phyloP scores from a whole-genome alignment of 371 early-diverging fungal species.

The Apophysomyces elegans region DNA sequence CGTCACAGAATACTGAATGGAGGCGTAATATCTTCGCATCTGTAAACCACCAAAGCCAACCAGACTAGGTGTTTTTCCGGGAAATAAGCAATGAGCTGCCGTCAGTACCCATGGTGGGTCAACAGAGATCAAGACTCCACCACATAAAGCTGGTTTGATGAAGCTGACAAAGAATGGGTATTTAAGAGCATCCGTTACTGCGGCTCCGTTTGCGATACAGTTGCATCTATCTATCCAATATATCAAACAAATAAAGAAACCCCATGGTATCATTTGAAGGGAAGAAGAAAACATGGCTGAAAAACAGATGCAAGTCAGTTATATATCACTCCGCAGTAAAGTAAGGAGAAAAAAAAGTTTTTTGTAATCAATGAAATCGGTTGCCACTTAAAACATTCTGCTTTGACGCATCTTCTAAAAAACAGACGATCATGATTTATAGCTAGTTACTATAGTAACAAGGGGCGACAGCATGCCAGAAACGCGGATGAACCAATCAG shows the following conservation, averaged over 20 bases:
- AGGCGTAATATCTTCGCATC: background rate
- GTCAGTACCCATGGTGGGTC: conserved; percentile 47
- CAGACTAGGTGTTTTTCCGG: background rate
- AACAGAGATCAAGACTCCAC: conserved; percentile 37
- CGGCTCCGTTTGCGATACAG: conserved; percentile 22
- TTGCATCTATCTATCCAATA: background rate
- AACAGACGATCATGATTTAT: background rate
- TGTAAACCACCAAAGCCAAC: background rate
- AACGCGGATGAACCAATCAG: background rate
- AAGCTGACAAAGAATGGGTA: conserved; percentile 39
- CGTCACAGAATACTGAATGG: conserved; percentile 11
- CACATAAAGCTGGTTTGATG: conserved; percentile 30
- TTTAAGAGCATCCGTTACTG: conserved; percentile 14
- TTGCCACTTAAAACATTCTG: conserved; percentile 5
- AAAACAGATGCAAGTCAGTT: background rate
- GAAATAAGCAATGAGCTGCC: conserved; percentile 36
- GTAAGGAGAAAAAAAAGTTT: background rate
- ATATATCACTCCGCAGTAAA: background rate
- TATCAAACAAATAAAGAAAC: background rate
- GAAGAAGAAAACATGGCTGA: background rate
- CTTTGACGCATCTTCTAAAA: background rate
- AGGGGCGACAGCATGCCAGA: background rate
- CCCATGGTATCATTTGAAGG: background rate
- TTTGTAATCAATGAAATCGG: background rate
- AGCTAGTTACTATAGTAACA: background rate